Percentiles rank a stretch among this genome's conserved stretches.
Evolutionary conservation across 495 filamentous ascomycete genomes (phyloP).

Genomic region (Penicillium salamii): DNA sequence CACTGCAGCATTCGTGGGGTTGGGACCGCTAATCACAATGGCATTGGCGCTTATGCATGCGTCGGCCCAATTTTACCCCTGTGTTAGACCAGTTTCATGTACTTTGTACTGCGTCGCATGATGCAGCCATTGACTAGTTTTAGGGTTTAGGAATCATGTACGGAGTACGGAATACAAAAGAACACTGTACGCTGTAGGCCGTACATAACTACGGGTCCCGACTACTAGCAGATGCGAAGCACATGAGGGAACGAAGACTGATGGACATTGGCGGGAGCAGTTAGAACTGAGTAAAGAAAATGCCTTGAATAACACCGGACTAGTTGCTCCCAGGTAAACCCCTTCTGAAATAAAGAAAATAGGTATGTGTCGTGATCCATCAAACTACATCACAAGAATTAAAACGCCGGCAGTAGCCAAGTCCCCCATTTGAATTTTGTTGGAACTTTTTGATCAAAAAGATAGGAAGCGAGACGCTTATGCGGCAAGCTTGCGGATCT

Average conservation of each 20-base stretch:
- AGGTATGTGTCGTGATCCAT: slow-evolving; percentile 32
- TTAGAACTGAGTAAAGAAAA: slow-evolving; percentile 32
- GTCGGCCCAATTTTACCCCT: not conserved
- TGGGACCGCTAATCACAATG: not conserved
- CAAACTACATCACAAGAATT: slow-evolving; percentile 28
- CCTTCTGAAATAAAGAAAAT: slow-evolving; percentile 19
- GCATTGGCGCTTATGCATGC: slow-evolving; percentile 1
- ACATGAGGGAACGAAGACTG: slow-evolving; percentile 31
- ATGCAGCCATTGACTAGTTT: not conserved
- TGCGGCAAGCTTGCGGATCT: slow-evolving; percentile 66
- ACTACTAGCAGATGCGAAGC: slow-evolving; percentile 17
- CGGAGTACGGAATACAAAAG: no score
- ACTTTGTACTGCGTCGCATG: not conserved
- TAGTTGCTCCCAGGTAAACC: slow-evolving; percentile 26
- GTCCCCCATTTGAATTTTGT: slow-evolving; percentile 22
- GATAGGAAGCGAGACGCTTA: slow-evolving; percentile 28
- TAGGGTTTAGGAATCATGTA: not conserved
- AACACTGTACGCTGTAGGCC: no score
- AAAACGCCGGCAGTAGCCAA: slow-evolving; percentile 29
- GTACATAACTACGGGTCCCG: slow-evolving; percentile 10
- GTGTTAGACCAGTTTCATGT: not conserved
- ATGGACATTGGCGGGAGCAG: slow-evolving; percentile 30
- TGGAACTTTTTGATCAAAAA: slow-evolving; percentile 19
- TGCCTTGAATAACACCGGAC: slow-evolving; percentile 34
- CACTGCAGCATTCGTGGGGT: slow-evolving; percentile 5